A percentile compares a stretch with the other conserved stretches of the same genome.
phyloP scores from a whole-genome alignment of 2,329 filamentous ascomycete species.

The Claviceps pazoutovae region DNA sequence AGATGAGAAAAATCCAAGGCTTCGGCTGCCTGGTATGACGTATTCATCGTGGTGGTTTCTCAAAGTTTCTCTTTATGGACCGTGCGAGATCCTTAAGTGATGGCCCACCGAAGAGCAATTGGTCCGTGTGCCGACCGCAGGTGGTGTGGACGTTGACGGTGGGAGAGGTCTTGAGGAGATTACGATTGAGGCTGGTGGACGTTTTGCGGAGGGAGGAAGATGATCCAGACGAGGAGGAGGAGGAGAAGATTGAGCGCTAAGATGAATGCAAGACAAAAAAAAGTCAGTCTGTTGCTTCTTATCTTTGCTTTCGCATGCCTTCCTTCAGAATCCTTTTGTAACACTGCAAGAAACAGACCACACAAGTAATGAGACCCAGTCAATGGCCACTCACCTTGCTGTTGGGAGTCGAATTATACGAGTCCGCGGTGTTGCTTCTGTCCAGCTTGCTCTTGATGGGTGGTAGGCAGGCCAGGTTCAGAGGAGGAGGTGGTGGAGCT shows the following conservation, averaged over 20 bases:
- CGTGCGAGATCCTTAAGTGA: conserved; percentile 30
- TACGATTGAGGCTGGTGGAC: conserved; percentile 11
- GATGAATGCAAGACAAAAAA: not conserved
- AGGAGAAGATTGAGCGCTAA: conserved; percentile 17
- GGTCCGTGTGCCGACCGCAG: conserved; percentile 40
- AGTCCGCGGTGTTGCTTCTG: conserved; percentile 11
- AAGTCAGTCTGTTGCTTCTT: conserved; percentile 10
- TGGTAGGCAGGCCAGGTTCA: conserved; percentile 6
- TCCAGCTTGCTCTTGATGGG: conserved; percentile 10
- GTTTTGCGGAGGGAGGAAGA: conserved; percentile 17
- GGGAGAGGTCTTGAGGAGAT: conserved; percentile 23
- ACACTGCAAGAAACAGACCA: not conserved
- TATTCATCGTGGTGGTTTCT: not conserved
- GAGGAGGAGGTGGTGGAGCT: conserved; percentile 6
- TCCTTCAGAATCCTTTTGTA: not conserved
- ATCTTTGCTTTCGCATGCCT: not conserved
- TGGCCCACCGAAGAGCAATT: conserved; percentile 37
- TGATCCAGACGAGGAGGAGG: conserved; percentile 13
- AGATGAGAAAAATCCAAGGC: not conserved
- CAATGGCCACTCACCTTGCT: conserved; percentile 11
- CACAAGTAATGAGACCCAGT: not conserved
- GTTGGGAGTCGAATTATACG: conserved; percentile 8
- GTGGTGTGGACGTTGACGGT: conserved; percentile 38
- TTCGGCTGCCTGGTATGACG: not conserved
- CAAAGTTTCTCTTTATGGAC: conserved; percentile 20